Base-by-base conservation (phyloP, 768 basidiomycete genomes). In the Lentinula detonsa region DNA sequence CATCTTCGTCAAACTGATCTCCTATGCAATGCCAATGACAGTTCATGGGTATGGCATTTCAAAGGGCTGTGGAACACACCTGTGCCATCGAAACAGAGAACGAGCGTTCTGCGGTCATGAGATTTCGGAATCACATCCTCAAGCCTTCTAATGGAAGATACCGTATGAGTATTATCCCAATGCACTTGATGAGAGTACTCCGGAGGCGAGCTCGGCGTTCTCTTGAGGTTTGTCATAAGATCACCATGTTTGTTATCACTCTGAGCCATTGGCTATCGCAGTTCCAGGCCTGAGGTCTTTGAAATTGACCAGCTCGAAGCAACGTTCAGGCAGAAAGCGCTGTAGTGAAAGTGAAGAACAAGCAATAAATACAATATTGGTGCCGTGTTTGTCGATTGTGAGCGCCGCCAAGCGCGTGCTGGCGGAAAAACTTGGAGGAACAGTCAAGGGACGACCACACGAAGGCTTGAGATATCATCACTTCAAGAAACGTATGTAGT, bases 41-140 rank as follows among this genome's bases (percentile, higher is more conserved):
- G 9, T 33, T 10, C 5, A 15, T 35, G 11, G 11, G 33, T 16
- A 13, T 16, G 35, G n/a, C 5, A 23, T 9, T 9, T 18, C n/a
- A 15, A 23, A 39, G 10, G 37, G 9, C 5, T 35, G 16, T 52
- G 31, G 16, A 54, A 54, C 49, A 16, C 23, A 53, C 59, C 59
- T 40, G 59, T 61, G 15, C 59, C 52, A 40, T 61, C 59, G 16
- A 61, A 52, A 53, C 59, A 54, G 5, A 61, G 59, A 3, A 50
- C 33, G 1, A 54, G 23, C 62, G 39, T 23, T 0, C n/a, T 42
- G 18, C 42, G 45, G 33, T 72, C 70, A 11, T 66, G 61, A 53
- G 69, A 21, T 23, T 48, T 34, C 9, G 58, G 58, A 9, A 59
- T 59, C 28, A 59, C 58, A 15, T 48, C 58, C 3, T 59, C 48